A percentile compares a stretch with the other conserved stretches of the same genome.
Conservation (phyloP, 306 rosid genomes). For the Malus fusca region DNA sequence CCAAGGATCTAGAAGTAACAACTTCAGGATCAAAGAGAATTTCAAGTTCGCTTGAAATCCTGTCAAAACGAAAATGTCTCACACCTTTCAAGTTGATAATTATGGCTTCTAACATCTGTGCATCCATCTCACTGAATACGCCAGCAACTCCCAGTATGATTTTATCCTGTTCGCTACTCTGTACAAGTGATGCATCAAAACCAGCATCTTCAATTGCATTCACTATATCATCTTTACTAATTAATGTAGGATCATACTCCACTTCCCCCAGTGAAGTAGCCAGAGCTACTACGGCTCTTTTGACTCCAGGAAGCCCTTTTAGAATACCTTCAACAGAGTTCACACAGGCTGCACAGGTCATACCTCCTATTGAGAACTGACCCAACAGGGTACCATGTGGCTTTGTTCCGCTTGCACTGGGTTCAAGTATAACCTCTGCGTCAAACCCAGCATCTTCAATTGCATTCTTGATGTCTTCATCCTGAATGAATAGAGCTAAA, state of each 20-base stretch:
- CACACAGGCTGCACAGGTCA: slow-evolving; percentile 99
- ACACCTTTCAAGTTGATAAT: slow-evolving; percentile 65
- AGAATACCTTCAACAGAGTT: slow-evolving; percentile 89
- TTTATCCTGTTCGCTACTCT: slow-evolving; percentile 85
- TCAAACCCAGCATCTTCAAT: slow-evolving; percentile 99
- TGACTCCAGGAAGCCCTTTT: slow-evolving; percentile 73
- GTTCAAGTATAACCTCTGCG: slow-evolving; percentile 79
- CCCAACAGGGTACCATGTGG: slow-evolving; percentile 59
- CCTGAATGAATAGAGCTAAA: slow-evolving; percentile 42
- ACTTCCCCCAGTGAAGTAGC: slow-evolving; percentile 92
- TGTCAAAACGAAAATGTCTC: slow-evolving; percentile 51
- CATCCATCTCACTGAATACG: slow-evolving; percentile 46
- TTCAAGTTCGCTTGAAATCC: slow-evolving; percentile 54
- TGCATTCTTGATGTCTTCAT: slow-evolving; percentile 72
- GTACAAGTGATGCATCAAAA: slow-evolving; percentile 73
- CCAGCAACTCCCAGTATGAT: slow-evolving; percentile 64
- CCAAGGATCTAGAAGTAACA: slow-evolving; percentile 73
- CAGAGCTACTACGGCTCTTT: slow-evolving; percentile 84
- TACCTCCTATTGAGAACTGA: slow-evolving; percentile 89
- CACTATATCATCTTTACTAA: slow-evolving; percentile 77
- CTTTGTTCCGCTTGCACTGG: slow-evolving; percentile 46
- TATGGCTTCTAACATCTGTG: slow-evolving; percentile 55
- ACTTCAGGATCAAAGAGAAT: slow-evolving; percentile 78
- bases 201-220: slow-evolving; percentile 93
- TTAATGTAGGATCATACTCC: slow-evolving; percentile 66